Evolutionary conservation across 805 yeast genomes (phyloP), one percentile per base, ranked within the genome.

Genomic region (Barnettozyma salicaria): DNA sequence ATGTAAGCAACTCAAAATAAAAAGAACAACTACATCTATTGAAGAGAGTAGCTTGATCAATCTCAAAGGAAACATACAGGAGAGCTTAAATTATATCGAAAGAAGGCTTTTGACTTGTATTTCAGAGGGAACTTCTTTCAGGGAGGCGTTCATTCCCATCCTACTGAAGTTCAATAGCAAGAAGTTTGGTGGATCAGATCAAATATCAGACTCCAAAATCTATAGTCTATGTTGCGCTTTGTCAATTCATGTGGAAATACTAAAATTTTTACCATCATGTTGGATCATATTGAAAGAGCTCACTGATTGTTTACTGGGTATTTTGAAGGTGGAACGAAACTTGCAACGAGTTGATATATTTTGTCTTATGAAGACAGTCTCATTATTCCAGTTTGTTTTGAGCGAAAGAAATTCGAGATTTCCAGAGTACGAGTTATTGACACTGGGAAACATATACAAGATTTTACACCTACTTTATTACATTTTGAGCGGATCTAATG

Each of bases 401-500:
- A 35, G 19, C 6, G 22, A 44, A 25, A 40, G 51, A 37, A 42
- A 41, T 10, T 33, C 53, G 1, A 34, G 46, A 18, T 44, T 36
- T 27, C 38, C 42, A 19, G 41, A 19, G 2, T 35, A 39, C 35
- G 55, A 50, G 30, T n/a, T 34, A 2, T 12, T 37, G 17, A 43
- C 50, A 5, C 13, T 49, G 24, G 33, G 14, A 12, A 34, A 42
- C 23, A 35, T 49, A 13, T 52, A 44, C 27, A 24, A 34, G 7
- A 32, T 47, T 6, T 31, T 52, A 7, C 17, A 21, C 10, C 7
- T 13, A 3, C n/a, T 39, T 5, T 40, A 36, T 19, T 36, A 29
- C 8, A 17, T 40, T 6, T 37, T 50, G 16, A 39, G 38, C 27
- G 56, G 56, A 7, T 40, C 49, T 3, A 44, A 43, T 25, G 56